Percentiles rank a stretch among this genome's conserved stretches.
phyloP scores from a whole-genome alignment of 345 rosid genomes.

The Syzygium oleosum region DNA sequence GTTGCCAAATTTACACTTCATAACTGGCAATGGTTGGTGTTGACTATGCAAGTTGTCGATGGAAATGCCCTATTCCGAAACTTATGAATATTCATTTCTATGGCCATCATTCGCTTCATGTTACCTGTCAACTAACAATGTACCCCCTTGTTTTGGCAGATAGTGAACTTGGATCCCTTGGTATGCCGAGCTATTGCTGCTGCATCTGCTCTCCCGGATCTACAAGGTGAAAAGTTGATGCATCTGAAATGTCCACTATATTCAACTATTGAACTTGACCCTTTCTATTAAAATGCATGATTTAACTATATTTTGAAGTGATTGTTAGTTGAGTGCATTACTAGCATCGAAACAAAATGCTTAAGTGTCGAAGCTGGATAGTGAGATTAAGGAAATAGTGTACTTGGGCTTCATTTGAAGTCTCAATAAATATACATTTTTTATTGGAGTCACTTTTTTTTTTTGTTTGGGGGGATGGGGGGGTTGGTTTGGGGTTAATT shows the following conservation, averaged over 20 bases:
- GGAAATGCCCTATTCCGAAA: neutral
- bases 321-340: neutral
- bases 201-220: constrained; percentile 58
- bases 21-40: neutral
- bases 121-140: neutral
- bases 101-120: neutral
- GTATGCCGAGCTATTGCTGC: constrained; percentile 71
- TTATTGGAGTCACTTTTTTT: neutral
- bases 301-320: neutral
- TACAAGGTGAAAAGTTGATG: constrained; percentile 45
- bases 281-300: neutral
- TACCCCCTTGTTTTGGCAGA: constrained; percentile 23
- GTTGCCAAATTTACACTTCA: neutral
- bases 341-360: neutral
- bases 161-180: constrained; percentile 71
- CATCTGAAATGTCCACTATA: constrained; percentile 1
- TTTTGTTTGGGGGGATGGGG: neutral
- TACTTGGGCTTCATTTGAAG: neutral
- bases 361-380: neutral
- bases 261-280: neutral
- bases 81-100: neutral
- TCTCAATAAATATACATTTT: neutral
- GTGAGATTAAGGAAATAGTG: neutral
- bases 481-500: neutral
- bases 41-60: neutral